A percentile compares a stretch with the other conserved stretches of the same genome.
Conservation (phyloP, 2,329 filamentous ascomycete genomes). For the Neofusicoccum umdonicola region DNA sequence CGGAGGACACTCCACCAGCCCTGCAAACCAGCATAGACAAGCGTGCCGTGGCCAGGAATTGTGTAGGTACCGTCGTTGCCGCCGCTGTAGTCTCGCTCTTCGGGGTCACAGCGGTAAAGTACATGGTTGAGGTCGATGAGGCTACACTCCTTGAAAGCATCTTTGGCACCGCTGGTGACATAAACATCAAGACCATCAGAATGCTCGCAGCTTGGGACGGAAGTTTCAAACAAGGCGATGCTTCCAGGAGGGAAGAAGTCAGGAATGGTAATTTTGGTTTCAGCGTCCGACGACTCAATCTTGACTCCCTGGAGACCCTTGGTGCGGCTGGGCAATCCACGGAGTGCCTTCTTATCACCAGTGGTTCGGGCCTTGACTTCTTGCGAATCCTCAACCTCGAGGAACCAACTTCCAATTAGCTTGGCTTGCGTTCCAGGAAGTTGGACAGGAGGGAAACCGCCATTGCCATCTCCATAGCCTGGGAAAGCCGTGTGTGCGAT, state of each 20-base stretch:
- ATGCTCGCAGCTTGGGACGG: constrained; percentile 85
- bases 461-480: constrained; percentile 81
- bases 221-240: constrained; percentile 93
- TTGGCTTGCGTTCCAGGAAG: constrained; percentile 82
- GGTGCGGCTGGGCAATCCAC: constrained; percentile 81
- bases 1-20: constrained; percentile 96
- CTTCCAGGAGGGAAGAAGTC: constrained; percentile 88
- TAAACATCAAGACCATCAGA: constrained; percentile 79
- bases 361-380: constrained; percentile 65
- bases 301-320: constrained; percentile 70
- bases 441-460: constrained; percentile 73
- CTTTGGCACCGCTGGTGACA: constrained; percentile 75
- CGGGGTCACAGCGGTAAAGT: constrained; percentile 86
- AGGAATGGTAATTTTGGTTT: constrained; percentile 76
- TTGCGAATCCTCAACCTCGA: constrained; percentile 79
- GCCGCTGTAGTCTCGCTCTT: constrained; percentile 76
- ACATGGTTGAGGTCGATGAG: constrained; percentile 87
- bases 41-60: constrained; percentile 76
- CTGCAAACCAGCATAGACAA: constrained; percentile 95
- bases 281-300: constrained; percentile 68
- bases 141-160: constrained; percentile 72
- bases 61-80: constrained; percentile 85
- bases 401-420: constrained; percentile 84
- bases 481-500: constrained; percentile 96
- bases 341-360: constrained; percentile 68